Evolutionary conservation across 495 filamentous ascomycete species (phyloP).

Genomic region (Poronia punctata): DNA sequence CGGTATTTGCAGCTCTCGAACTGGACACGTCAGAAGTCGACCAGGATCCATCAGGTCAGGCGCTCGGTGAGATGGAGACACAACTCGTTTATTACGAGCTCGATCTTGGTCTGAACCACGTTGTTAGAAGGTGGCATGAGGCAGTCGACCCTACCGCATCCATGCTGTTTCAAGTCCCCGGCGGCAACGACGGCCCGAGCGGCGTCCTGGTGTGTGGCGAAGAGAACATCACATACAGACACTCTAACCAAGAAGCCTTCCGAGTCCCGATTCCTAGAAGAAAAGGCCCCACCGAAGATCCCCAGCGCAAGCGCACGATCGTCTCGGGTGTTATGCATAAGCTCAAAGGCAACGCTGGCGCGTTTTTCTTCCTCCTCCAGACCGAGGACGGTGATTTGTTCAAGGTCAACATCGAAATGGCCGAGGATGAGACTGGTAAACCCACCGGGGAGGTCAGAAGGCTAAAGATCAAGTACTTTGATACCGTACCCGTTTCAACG

Average conservation of each 20-base stretch:
- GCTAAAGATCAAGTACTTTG: conserved; percentile 95
- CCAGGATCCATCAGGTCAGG: conserved; percentile 81
- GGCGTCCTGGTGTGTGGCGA: conserved; percentile 92
- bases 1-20: conserved; percentile 90
- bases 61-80: conserved; percentile 76
- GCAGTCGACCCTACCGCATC: conserved; percentile 84
- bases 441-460: conserved; percentile 70
- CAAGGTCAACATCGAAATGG: conserved; percentile 90
- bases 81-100: conserved; percentile 94
- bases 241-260: conserved; percentile 84
- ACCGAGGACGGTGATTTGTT: conserved; percentile 95
- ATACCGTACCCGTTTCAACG: conserved; percentile 83
- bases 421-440: conserved; percentile 70
- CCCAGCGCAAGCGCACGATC: conserved; percentile 78
- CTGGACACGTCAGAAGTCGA: conserved; percentile 89
- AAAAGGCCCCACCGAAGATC: conserved; percentile 81
- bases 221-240: conserved; percentile 89
- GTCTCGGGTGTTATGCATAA: conserved; percentile 93
- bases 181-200: conserved; percentile 86
- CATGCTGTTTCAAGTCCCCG: conserved; percentile 91
- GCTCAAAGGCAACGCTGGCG: conserved; percentile 69
- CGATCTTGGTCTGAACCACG: conserved; percentile 93
- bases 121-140: conserved; percentile 92
- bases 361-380: conserved; percentile 96
- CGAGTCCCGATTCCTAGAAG: conserved; percentile 84